These are phyloP conservation scores for Tylopilus balloui DNA, from an alignment of 768 basidiomycete genomes.

Conservation along the genomic window DNA sequence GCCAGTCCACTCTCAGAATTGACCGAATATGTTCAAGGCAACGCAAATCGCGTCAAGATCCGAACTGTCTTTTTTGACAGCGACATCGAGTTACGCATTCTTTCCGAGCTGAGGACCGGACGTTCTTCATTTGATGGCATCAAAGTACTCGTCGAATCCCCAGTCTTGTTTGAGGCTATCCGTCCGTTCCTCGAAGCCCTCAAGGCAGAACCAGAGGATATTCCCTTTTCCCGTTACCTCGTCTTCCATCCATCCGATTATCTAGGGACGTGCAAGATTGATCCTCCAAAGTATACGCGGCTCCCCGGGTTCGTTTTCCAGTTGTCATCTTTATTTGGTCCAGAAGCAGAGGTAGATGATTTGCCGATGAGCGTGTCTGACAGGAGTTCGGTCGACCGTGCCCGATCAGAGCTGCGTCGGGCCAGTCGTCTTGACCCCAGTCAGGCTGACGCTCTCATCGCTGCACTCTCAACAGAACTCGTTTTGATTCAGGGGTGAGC, in stretches of 20 bases:
- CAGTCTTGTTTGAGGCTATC: slow-evolving; percentile 64
- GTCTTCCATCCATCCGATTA: slow-evolving; percentile 39
- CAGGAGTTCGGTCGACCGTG: slow-evolving; percentile 41
- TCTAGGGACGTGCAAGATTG: slow-evolving; percentile 35
- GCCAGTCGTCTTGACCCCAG: slow-evolving; percentile 61
- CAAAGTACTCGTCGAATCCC: slow-evolving; percentile 52
- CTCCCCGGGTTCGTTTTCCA: slow-evolving; percentile 55
- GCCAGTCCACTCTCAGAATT: slow-evolving; percentile 43
- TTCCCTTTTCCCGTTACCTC: slow-evolving; percentile 55
- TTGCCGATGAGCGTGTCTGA: slow-evolving; percentile 41
- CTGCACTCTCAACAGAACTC: slow-evolving; percentile 55
- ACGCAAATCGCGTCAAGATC: slow-evolving; percentile 36
- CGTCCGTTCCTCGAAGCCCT: slow-evolving; percentile 65
- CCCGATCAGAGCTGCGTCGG: slow-evolving; percentile 40
- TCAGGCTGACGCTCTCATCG: slow-evolving; percentile 66
- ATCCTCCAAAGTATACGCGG: slow-evolving; percentile 51
- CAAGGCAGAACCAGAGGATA: slow-evolving; percentile 47
- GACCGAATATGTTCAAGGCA: slow-evolving; percentile 37
- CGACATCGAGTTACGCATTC: slow-evolving; percentile 44
- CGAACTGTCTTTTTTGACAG: slow-evolving; percentile 59
- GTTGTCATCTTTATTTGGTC: slow-evolving; percentile 49
- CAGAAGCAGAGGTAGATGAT: slow-evolving; percentile 35
- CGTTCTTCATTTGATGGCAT: slow-evolving; percentile 20
- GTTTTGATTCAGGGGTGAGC: slow-evolving; percentile 69
- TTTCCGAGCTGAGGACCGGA: slow-evolving; percentile 34